Conservation (phyloP, 208 protist species). For the Acanthamoeba comandoni region DNA sequence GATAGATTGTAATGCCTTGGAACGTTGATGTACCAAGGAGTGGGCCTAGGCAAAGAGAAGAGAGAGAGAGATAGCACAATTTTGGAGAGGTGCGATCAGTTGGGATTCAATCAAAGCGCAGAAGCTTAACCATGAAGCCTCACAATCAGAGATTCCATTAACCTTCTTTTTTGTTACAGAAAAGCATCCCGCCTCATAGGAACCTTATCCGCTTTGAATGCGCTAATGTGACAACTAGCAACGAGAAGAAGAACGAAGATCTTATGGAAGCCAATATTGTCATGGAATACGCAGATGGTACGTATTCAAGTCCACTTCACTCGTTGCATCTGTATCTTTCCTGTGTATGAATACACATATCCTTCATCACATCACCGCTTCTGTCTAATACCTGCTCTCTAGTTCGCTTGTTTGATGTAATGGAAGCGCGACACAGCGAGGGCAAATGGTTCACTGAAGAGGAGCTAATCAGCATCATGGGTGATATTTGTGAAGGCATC, state of each 20-base stretch:
- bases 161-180: background rate
- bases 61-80: no score
- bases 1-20: background rate
- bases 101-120: no score
- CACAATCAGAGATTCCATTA: no score
- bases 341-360: no score
- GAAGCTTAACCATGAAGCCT: no score
- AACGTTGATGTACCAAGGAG: no score
- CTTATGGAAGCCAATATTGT: constrained; percentile 70
- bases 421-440: constrained; percentile 54
- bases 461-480: constrained; percentile 50
- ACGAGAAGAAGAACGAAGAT: constrained; percentile 23
- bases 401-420: constrained; percentile 65
- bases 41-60: background rate
- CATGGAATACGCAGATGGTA: constrained; percentile 67
- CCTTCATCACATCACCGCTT: background rate
- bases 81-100: no score
- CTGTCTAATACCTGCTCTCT: background rate
- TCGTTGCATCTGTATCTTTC: background rate
- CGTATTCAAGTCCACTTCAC: background rate
- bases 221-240: constrained; percentile 24
- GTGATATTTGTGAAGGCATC: constrained; percentile 47
- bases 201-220: constrained; percentile 68
- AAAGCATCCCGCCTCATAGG: constrained; percentile 45
- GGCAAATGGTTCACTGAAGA: constrained; percentile 55